These are phyloP conservation scores for Penicillium psychrofluorescens DNA, from an alignment of 495 filamentous ascomycete genomes.

Conservation along the genomic window DNA sequence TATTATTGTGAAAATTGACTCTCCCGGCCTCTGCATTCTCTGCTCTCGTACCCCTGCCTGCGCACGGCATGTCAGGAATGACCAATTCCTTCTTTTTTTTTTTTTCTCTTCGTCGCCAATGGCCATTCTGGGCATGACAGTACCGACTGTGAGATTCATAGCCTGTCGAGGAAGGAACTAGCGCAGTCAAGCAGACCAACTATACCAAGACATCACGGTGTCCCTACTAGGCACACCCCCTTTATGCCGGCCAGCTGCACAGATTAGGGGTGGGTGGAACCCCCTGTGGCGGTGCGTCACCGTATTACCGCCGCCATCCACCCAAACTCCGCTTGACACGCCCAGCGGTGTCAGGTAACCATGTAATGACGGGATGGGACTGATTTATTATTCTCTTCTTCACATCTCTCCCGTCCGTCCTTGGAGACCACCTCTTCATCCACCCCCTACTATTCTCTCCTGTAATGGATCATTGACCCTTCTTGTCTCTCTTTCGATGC, in stretches of 20 bases:
- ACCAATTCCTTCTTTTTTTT: no score
- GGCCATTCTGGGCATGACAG: no score
- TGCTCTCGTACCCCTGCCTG: no score
- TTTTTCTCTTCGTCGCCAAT: no score
- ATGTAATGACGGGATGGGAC: constrained; percentile 12
- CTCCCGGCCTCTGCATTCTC: no score
- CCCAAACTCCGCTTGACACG: no score
- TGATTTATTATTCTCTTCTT: constrained; percentile 8
- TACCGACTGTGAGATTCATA: neutral
- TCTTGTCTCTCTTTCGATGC: constrained; percentile 12
- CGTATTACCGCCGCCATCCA: constrained; percentile 4
- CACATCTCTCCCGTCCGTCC: constrained; percentile 1
- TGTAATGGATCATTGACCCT: constrained; percentile 17
- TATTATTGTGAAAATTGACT: no score
- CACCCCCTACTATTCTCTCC: constrained; percentile 1
- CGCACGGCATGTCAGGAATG: no score
- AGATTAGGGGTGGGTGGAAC: constrained; percentile 13
- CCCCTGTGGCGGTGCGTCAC: constrained; percentile 21
- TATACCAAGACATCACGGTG: no score
- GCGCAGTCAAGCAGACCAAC: no score
- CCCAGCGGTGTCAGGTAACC: constrained; percentile 10
- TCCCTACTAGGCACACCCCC: no score
- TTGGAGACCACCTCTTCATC: neutral
- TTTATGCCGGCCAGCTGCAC: constrained; percentile 5
- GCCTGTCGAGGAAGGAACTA: no score